Percentiles rank a stretch among this genome's conserved stretches.
These are phyloP conservation scores for Purpureocillium takamizusanense DNA, from an alignment of 2,329 filamentous ascomycete species.

Conservation along the genomic window DNA sequence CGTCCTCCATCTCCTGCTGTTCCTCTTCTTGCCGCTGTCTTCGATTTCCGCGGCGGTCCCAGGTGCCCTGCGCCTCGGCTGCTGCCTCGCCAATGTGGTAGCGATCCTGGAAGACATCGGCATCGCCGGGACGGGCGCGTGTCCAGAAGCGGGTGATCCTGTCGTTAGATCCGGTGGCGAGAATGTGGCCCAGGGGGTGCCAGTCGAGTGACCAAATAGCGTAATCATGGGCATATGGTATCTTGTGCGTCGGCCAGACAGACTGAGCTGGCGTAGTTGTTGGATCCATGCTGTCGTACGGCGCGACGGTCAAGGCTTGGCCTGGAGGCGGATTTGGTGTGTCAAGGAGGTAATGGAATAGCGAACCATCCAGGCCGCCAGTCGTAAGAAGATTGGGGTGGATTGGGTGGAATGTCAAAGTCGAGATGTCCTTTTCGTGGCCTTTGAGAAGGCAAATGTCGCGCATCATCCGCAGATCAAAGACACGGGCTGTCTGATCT, in stretches of 20 bases:
- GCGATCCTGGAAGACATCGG: conserved; percentile 76
- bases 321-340: conserved; percentile 81
- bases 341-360: conserved; percentile 92
- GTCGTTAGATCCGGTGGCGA: conserved; percentile 93
- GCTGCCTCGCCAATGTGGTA: conserved; percentile 94
- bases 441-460: conserved; percentile 90
- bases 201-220: conserved; percentile 97
- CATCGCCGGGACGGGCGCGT: conserved; percentile 77
- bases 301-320: conserved; percentile 61
- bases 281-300: conserved; percentile 79
- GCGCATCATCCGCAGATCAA: conserved; percentile 96
- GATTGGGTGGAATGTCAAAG: conserved; percentile 86
- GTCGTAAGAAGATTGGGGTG: conserved; percentile 85
- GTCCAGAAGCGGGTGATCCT: conserved; percentile 97
- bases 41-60: conserved; percentile 70
- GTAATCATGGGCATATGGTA: conserved; percentile 85
- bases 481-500: conserved; percentile 86
- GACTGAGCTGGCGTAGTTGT: conserved; percentile 73
- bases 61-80: conserved; percentile 91
- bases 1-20: conserved; percentile 87
- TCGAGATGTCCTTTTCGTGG: conserved; percentile 93
- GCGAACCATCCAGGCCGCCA: conserved; percentile 78
- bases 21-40: conserved; percentile 83
- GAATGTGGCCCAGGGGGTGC: conserved; percentile 92
- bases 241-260: conserved; percentile 83